Evolutionary conservation across 108 stramenopile genomes (phyloP), one percentile per base, ranked within the genome.

Genomic region (Skeletonema grethae): DNA sequence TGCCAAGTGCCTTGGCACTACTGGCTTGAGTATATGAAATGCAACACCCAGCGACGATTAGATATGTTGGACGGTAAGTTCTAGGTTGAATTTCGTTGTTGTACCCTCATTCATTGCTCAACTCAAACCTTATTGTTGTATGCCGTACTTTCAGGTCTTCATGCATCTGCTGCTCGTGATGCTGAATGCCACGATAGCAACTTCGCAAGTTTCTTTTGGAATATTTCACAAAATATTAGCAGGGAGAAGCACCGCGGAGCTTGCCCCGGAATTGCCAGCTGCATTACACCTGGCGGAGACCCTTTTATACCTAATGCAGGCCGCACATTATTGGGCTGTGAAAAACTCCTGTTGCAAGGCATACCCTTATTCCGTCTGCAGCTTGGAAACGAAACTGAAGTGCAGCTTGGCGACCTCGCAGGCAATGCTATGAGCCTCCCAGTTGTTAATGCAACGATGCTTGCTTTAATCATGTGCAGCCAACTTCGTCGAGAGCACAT

Each of bases 381-480:
- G 28, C 82, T 93, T 16, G 87, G 85, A 16, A 84, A 87, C 25
- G 92, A 93, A 77, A 87, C 88, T 2, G 92, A 93, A 69, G 92
- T 93, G 1, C 84, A 93, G 34, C 78, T 93, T 6, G 82, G 84
- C 25, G 92, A 93, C 77, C 61, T 93, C 18, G 92, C 92, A 8
- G 92, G 92, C 11, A 93, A 93, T 72, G 92, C 92, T 16, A 93
- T 93, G 92, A 83, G 81, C 57, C 72, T 90, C 4, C 69, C 88
- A 30, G 91, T 93, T 22, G 86, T 93, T 4, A 84, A 72, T 57
- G 91, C 91, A 12, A 84, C 86, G 5, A 82, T 93, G 73, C 65
- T 93, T 0, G 87, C 86, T 16, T 86, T 86, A 9, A 69, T 90
- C 31, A 80, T 83, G 25, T 76, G 76, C 35, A 67, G 66, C 15